Conservation (phyloP, 163 green algal species). For the Volvox carteri region DNA sequence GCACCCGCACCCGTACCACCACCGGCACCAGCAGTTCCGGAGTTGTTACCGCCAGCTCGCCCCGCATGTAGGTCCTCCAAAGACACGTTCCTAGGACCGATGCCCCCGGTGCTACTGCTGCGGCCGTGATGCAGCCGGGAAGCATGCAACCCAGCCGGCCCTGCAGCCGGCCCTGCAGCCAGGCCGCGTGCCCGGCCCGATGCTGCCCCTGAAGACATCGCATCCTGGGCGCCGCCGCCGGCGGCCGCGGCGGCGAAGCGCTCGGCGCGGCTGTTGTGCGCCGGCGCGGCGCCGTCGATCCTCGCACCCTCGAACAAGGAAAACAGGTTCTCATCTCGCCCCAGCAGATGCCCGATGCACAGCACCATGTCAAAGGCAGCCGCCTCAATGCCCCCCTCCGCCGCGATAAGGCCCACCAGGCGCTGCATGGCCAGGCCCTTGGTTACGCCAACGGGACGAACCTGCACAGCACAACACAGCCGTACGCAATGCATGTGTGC, state of each 20-base stretch:
- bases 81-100: neutral
- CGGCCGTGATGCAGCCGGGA: neutral
- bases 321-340: conserved; percentile 95
- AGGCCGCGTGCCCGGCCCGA: too few relatives aligned
- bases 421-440: conserved; percentile 93
- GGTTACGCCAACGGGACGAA: conserved; percentile 94
- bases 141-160: neutral
- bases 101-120: conserved; percentile 42
- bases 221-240: neutral
- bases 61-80: conserved; percentile 12
- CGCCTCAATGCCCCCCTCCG: conserved; percentile 58
- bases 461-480: too few relatives aligned
- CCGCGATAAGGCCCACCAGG: conserved; percentile 83
- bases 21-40: neutral
- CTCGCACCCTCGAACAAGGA: conserved; percentile 84
- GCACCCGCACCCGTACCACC: neutral
- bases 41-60: neutral
- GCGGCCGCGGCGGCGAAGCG: conserved; percentile 5
- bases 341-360: conserved; percentile 90
- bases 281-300: conserved; percentile 59
- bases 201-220: too few relatives aligned
- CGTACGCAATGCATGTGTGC: too few relatives aligned
- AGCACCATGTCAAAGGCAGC: conserved; percentile 88
- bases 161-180: neutral
- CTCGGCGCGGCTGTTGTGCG: conserved; percentile 40